Conservation (phyloP, 305 asterid species). For the Ilex paraguariensis region DNA sequence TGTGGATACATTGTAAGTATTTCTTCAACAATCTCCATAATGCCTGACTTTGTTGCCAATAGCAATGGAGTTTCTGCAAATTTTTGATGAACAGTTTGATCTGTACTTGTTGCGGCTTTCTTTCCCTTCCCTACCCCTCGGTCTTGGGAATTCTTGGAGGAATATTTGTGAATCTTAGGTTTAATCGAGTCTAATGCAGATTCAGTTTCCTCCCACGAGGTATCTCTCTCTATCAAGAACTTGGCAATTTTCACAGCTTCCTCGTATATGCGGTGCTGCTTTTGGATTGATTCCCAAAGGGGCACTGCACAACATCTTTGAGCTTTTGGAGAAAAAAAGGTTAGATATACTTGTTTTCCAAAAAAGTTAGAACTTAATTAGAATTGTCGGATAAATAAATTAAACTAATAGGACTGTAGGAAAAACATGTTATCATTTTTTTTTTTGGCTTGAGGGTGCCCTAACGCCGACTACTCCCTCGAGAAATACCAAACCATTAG, state of each 20-base stretch:
- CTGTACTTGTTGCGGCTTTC: neutral
- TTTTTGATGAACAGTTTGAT: neutral
- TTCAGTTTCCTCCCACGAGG: conserved; percentile 9
- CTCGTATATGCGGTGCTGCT: conserved; percentile 6
- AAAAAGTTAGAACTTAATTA: neutral
- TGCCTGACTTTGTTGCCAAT: conserved; percentile 14
- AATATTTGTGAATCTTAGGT: conserved; percentile 7
- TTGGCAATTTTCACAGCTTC: conserved; percentile 5
- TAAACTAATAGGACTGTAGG: neutral
- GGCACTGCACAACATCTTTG: conserved; percentile 7
- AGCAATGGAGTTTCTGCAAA: conserved; percentile 7
- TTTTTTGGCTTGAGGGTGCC: no score
- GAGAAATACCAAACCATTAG: no score
- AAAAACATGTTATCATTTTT: no score
- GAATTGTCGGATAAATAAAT: neutral
- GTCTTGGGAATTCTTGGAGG: no score
- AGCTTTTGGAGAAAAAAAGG: neutral
- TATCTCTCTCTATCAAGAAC: conserved; percentile 14
- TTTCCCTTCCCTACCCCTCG: neutral
- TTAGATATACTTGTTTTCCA: neutral
- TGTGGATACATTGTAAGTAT: conserved; percentile 14
- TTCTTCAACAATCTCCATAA: conserved; percentile 13
- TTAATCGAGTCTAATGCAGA: neutral
- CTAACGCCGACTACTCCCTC: no score
- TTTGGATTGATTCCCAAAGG: conserved; percentile 6